Percentiles rank a stretch among this genome's conserved stretches.
These are phyloP conservation scores for Exophiala mesophila DNA, from an alignment of 2,329 filamentous ascomycete genomes.

Conservation along the genomic window DNA sequence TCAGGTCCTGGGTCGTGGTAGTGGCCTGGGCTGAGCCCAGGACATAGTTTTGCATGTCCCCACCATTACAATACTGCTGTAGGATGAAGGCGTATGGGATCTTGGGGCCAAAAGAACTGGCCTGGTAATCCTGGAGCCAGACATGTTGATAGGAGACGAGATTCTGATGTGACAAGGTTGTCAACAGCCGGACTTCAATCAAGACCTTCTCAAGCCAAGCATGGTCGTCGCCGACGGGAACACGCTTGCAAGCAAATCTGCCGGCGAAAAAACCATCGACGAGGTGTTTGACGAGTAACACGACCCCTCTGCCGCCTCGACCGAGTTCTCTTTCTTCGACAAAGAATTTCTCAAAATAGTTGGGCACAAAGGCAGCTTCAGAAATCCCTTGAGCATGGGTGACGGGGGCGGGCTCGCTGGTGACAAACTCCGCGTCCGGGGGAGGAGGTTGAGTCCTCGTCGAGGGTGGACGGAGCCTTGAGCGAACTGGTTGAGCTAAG, in stretches of 20 bases:
- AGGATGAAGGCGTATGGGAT: constrained; percentile 95
- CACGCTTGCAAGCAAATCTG: constrained; percentile 92
- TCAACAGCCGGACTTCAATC: constrained; percentile 86
- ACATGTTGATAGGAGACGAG: constrained; percentile 95
- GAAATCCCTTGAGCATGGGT: constrained; percentile 64
- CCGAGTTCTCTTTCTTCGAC: constrained; percentile 82
- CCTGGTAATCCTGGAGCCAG: constrained; percentile 85
- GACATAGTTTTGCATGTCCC: constrained; percentile 84
- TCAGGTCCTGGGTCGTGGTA: constrained; percentile 74
- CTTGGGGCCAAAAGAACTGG: constrained; percentile 80
- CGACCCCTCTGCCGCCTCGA: constrained; percentile 87
- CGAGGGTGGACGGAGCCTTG: constrained; percentile 21
- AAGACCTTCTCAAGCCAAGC: constrained; percentile 93
- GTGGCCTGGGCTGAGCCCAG: constrained; percentile 61
- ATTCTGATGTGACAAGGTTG: constrained; percentile 88
- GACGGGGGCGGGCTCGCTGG: constrained; percentile 39
- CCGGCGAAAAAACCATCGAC: constrained; percentile 85
- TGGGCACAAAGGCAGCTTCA: constrained; percentile 78
- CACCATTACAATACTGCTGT: constrained; percentile 94
- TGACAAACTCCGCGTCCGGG: constrained; percentile 47
- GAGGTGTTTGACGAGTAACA: constrained; percentile 86
- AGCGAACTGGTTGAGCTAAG: constrained; percentile 44
- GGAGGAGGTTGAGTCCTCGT: constrained; percentile 35
- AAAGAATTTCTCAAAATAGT: constrained; percentile 92
- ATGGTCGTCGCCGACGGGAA: constrained; percentile 92